Conservation (phyloP, 257 asterid genomes). For the Capsicum baccatum region DNA sequence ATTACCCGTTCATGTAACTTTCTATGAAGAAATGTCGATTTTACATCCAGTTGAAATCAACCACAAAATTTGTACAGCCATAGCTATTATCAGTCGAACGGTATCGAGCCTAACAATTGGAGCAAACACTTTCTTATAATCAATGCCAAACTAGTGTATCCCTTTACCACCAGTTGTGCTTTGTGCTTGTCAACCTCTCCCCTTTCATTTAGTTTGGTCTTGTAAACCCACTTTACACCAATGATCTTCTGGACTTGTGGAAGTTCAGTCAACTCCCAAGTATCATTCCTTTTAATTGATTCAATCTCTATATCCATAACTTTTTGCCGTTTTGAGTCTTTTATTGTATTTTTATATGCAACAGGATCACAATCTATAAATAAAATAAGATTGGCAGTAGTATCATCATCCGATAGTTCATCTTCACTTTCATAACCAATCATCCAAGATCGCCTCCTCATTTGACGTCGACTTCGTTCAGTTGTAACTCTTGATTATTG, state of each 20-base stretch:
- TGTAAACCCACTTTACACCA: not conserved
- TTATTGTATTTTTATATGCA: too few species aligned
- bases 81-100: not conserved
- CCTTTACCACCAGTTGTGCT: not conserved
- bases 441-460: not conserved
- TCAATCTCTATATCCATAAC: too few species aligned
- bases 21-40: not conserved
- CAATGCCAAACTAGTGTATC: not conserved
- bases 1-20: not conserved
- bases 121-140: not conserved
- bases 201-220: constrained; percentile 16
- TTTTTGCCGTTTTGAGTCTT: too few species aligned
- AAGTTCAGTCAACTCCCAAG: not conserved
- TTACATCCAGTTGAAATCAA: not conserved
- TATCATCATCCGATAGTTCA: not conserved
- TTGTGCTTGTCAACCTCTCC: not conserved
- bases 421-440: not conserved
- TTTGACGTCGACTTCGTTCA: not conserved
- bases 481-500: too few species aligned
- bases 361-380: not conserved
- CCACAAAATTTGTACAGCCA: not conserved
- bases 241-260: not conserved
- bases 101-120: not conserved
- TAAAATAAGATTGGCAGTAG: not conserved
- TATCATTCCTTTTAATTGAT: too few species aligned